Base-by-base conservation (phyloP, 2,329 filamentous ascomycete genomes). In the Penicillium frequentans region DNA sequence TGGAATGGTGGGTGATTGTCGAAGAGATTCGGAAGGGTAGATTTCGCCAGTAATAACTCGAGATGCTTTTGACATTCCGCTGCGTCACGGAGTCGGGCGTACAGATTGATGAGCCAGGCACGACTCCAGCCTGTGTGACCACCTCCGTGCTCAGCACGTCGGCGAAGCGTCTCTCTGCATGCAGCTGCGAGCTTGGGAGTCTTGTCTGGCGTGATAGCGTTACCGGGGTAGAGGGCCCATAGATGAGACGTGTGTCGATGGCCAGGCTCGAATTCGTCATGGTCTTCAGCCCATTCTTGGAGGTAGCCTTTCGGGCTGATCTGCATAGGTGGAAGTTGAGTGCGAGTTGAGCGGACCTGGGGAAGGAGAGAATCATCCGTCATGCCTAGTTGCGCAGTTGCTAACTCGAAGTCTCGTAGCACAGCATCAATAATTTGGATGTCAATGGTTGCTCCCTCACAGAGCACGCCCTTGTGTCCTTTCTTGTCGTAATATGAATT, bases 41-140 rank as follows among this genome's bases (percentile, higher is more conserved):
- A 78, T 3, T 74, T 66, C 13, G 65, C 67, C 31, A 81, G 60
- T 7, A 81, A 64, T n/a, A 68, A 65, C 19, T 75, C 65, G 24
- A 80, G 61, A 55, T 80, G 74, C 29, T 69, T 62, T 37, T 71
- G 63, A 52, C 73, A 74, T 37, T 75, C 70, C 37, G 74, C 70
- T 3, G 64, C 63, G 55, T 79, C 74, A 11, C 74, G 70, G 3
- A 83, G 66, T 0, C 82, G 75, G 13, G 81, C 80, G 51, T 79
- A 78, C 39, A 82, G 68, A 42, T 77, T 80, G n/a, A 82, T 69
- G 0, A 79, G 66, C 81, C 81, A 84, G 5, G 79, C 79, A 16
- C 78, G 73, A 4, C 79, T 81, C 81, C 81, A 84, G 0, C 81
- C 81, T 0, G 80, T 84, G 51, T 81, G 76, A 0, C 79, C 81